Conservation (phyloP, 1,284 basidiomycete species). For the Mycosarcoma maydis region DNA sequence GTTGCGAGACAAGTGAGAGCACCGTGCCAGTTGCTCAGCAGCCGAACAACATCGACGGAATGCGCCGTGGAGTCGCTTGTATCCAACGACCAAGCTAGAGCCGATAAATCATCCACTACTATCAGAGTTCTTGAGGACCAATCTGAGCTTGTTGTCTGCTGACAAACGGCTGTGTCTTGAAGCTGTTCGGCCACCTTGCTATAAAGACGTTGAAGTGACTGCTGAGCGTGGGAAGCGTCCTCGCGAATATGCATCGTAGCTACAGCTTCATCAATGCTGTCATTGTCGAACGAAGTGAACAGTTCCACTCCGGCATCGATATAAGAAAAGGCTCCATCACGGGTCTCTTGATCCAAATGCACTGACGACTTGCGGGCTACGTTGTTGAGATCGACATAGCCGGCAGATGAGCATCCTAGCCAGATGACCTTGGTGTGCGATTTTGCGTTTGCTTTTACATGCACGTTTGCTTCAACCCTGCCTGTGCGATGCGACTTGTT, state of each 20-base stretch:
- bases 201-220: conserved; percentile 6
- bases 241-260: conserved; percentile 2
- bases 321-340: conserved; percentile 22
- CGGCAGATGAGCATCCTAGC: conserved; percentile 43
- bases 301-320: conserved; percentile 26
- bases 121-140: conserved; percentile 28
- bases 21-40: conserved; percentile 28
- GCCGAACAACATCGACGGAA: conserved; percentile 5
- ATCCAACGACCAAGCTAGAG: conserved; percentile 40
- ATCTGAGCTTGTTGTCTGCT: background rate
- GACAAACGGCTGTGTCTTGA: background rate
- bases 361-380: conserved; percentile 42
- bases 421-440: conserved; percentile 41
- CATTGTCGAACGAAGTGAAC: background rate
- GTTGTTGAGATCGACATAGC: conserved; percentile 35
- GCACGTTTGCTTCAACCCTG: background rate
- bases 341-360: conserved; percentile 32
- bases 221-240: background rate
- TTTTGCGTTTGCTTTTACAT: conserved; percentile 13
- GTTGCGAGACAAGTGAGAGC: conserved; percentile 25
- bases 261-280: background rate
- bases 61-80: conserved; percentile 5
- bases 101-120: conserved; percentile 43
- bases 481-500: conserved; percentile 11
- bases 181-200: conserved; percentile 12